Evolutionary conservation across 768 basidiomycete species (phyloP).

Genomic region (Termitomyces sp.): DNA sequence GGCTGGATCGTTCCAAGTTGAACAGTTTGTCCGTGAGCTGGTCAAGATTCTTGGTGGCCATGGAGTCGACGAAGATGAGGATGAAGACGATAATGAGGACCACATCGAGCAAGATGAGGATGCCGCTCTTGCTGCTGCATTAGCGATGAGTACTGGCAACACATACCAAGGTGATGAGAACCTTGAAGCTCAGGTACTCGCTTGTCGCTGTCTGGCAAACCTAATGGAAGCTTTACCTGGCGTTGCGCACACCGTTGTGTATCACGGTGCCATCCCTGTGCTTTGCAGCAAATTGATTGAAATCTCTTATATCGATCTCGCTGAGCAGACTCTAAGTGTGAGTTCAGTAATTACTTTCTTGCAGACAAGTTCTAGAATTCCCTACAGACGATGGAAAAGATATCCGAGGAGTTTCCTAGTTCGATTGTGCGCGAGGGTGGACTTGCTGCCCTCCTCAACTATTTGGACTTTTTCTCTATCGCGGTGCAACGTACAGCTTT

Average conservation of each 20-base stretch:
- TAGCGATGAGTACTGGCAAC: slow-evolving; percentile 75
- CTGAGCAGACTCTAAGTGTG: slow-evolving; percentile 96
- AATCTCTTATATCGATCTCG: slow-evolving; percentile 96
- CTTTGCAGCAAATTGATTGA: slow-evolving; percentile 96
- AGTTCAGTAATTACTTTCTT: slow-evolving; percentile 29
- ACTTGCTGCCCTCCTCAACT: slow-evolving; percentile 86
- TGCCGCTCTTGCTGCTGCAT: slow-evolving; percentile 80
- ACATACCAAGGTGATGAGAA: slow-evolving; percentile 77
- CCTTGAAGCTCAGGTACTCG: slow-evolving; percentile 91
- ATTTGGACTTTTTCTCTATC: slow-evolving; percentile 97
- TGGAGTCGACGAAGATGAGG: slow-evolving; percentile 69
- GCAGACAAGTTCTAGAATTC: slow-evolving; percentile 14
- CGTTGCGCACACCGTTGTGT: slow-evolving; percentile 94
- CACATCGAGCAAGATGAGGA: slow-evolving; percentile 70
- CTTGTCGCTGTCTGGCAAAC: slow-evolving; percentile 95
- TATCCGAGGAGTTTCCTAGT: slow-evolving; percentile 95
- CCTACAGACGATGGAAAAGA: slow-evolving; percentile 90
- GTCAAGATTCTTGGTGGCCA: slow-evolving; percentile 86
- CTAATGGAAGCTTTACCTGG: slow-evolving; percentile 99
- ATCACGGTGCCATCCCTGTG: slow-evolving; percentile 97
- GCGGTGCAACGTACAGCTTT: slow-evolving; percentile 95
- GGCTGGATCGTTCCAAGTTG: slow-evolving; percentile 92
- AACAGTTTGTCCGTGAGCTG: slow-evolving; percentile 87
- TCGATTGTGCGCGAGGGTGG: slow-evolving; percentile 96
- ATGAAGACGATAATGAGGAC: slow-evolving; percentile 63